These are phyloP conservation scores for Dryas integrifolia DNA, from an alignment of 331 rosid species.

Conservation along the genomic window DNA sequence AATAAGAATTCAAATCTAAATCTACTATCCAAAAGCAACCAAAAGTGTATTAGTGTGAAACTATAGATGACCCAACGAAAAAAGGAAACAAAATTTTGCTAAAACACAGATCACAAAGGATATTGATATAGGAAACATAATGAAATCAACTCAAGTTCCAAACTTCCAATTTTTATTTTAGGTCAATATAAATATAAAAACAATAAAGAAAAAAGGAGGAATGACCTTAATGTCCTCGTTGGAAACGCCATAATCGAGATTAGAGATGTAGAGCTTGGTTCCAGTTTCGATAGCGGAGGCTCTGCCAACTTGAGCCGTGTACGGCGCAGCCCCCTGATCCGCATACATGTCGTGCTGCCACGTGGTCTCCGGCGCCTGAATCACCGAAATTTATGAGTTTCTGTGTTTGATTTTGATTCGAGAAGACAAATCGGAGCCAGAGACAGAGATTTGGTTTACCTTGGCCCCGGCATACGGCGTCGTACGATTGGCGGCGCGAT, in stretches of 20 bases:
- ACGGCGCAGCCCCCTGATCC: constrained; percentile 48
- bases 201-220: neutral
- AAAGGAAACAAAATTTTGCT: neutral
- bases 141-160: neutral
- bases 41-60: too few species aligned
- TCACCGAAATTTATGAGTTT: constrained; percentile 20
- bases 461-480: constrained; percentile 54
- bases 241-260: constrained; percentile 88
- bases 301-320: constrained; percentile 46
- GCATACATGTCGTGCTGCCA: constrained; percentile 86
- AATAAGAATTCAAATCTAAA: neutral
- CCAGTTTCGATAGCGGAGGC: constrained; percentile 88
- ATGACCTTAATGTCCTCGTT: constrained; percentile 86
- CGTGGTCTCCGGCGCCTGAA: constrained; percentile 79
- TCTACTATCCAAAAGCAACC: neutral
- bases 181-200: neutral
- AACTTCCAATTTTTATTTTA: neutral
- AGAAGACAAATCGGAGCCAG: constrained; percentile 21
- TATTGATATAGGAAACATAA: neutral
- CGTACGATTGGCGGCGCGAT: constrained; percentile 54
- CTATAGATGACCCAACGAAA: neutral
- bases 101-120: neutral
- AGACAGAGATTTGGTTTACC: constrained; percentile 26
- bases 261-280: constrained; percentile 87
- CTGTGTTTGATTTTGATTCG: neutral